Evolutionary conservation across 2,329 filamentous ascomycete species (phyloP).

Genomic region (Beauveria caledonica): DNA sequence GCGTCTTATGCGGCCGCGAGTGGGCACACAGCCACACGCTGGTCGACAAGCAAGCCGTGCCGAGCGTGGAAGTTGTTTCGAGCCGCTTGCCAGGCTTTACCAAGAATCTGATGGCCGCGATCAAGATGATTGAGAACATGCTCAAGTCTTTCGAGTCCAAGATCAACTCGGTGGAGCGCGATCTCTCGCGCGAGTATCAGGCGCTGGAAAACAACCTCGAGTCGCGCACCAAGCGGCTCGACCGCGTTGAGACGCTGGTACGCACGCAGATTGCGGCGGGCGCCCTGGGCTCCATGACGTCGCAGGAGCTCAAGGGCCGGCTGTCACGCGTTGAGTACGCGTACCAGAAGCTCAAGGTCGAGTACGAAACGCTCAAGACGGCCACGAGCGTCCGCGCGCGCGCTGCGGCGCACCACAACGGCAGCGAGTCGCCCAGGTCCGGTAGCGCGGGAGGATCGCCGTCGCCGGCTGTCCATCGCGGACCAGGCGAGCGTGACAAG

Average conservation of each 20-base stretch:
- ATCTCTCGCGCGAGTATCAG: slow-evolving; percentile 87
- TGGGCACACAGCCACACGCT: slow-evolving; percentile 87
- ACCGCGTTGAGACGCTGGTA: slow-evolving; percentile 74
- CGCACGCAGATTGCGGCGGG: slow-evolving; percentile 53
- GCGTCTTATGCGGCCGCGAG: slow-evolving; percentile 76
- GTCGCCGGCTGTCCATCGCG: slow-evolving; percentile 46
- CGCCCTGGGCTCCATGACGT: slow-evolving; percentile 38
- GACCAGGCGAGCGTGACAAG: slow-evolving; percentile 38
- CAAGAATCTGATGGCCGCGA: slow-evolving; percentile 77
- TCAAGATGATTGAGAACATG: slow-evolving; percentile 79
- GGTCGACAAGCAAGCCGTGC: slow-evolving; percentile 75
- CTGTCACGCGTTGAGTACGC: slow-evolving; percentile 50
- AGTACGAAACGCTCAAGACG: slow-evolving; percentile 61
- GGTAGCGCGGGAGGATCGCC: slow-evolving; percentile 38
- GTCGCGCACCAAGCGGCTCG: slow-evolving; percentile 72
- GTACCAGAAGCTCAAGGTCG: slow-evolving; percentile 55
- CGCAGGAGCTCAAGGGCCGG: slow-evolving; percentile 36
- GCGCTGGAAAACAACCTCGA: slow-evolving; percentile 75
- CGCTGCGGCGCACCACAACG: slow-evolving; percentile 21
- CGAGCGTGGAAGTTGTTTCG: slow-evolving; percentile 76
- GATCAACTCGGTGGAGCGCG: slow-evolving; percentile 78
- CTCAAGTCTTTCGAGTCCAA: slow-evolving; percentile 69
- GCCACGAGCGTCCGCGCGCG: slow-evolving; percentile 50
- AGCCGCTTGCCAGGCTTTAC: slow-evolving; percentile 83
- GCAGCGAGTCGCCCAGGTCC: slow-evolving; percentile 25